Evolutionary conservation across 305 asterid genomes (phyloP).

Genomic region (Ajuga reptans): DNA sequence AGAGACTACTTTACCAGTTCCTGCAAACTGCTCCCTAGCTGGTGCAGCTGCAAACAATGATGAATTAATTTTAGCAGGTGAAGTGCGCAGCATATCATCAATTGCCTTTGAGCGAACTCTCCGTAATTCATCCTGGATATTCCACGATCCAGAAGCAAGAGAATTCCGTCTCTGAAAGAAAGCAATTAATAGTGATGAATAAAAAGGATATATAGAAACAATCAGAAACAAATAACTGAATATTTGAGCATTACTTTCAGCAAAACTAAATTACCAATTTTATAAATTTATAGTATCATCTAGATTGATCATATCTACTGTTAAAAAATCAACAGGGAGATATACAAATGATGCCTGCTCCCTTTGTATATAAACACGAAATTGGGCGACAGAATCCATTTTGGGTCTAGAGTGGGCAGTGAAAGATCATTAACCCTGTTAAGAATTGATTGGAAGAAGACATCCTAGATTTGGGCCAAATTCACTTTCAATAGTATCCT

Average conservation of each 20-base stretch:
- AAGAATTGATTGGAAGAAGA: background rate
- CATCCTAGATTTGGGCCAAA: background rate
- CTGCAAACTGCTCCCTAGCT: constrained; percentile 25
- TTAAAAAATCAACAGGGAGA: background rate
- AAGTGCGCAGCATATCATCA: constrained; percentile 60
- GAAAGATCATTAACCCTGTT: background rate
- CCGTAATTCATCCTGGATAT: constrained; percentile 80
- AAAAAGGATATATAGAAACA: constrained; percentile 3
- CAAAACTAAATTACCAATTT: background rate
- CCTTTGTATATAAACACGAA: background rate
- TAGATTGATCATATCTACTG: background rate
- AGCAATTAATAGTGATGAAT: constrained; percentile 20
- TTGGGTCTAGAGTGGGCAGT: background rate
- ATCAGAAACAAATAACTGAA: background rate
- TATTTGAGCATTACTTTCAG: background rate
- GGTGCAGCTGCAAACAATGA: constrained; percentile 34
- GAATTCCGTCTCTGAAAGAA: constrained; percentile 51
- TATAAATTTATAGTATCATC: background rate
- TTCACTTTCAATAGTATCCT: background rate
- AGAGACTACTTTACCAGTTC: constrained; percentile 23
- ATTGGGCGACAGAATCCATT: background rate
- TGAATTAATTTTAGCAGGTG: constrained; percentile 42
- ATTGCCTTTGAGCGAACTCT: constrained; percentile 85
- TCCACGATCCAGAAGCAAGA: constrained; percentile 77
- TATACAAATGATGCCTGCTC: background rate